Evolutionary conservation across 345 rosid species (phyloP), one percentile per base, ranked within the genome.

Genomic region (Brassica nigra): DNA sequence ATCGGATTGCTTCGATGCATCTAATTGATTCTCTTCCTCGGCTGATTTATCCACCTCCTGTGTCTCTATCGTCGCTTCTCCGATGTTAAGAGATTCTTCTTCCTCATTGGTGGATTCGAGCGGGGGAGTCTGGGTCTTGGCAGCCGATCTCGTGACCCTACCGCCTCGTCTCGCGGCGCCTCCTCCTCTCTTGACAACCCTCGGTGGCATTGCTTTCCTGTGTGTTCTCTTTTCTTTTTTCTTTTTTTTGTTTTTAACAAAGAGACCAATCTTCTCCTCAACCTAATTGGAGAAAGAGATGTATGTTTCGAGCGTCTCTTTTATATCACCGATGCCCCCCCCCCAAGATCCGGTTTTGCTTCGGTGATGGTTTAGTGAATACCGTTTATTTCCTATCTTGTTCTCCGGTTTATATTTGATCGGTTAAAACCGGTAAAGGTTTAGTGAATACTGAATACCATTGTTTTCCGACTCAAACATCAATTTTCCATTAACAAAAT

Each of bases 151-250:
- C 42, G 87, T 74, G 28, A 85, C 73, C 78, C 92, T 85, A 15
- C 84, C 73, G 64, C 86, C 80, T 88, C 90, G 83, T 85, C 66
- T 93, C 78, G 83, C 88, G 7, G 90, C 86, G 15, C 83, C 91
- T 57, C 95, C 97, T 37, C 42, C 66, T 14, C 57, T 88, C 82
- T 94, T 94, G 68, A 85, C 87, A 28, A 76, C 71, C 68, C 90
- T 83, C 6, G 98, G 98, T 80, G 97, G 94, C 98, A 94, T 94
- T 23, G 31, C 74, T 67, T 28, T 68, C 66, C 30, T 9, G 3
- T 39, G 47, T 39, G 44, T 9, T 9, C 2, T 1, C 1, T 20
- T 20, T 20, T 20, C 23, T 9, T 39, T 8, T 42, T 15, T 5
- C 57, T 1, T 4, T 44, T 44, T 44, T 44, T 9, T 39, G 12